Base-by-base conservation (phyloP, 148 eudicot genomes). In the Cornus florida region DNA sequence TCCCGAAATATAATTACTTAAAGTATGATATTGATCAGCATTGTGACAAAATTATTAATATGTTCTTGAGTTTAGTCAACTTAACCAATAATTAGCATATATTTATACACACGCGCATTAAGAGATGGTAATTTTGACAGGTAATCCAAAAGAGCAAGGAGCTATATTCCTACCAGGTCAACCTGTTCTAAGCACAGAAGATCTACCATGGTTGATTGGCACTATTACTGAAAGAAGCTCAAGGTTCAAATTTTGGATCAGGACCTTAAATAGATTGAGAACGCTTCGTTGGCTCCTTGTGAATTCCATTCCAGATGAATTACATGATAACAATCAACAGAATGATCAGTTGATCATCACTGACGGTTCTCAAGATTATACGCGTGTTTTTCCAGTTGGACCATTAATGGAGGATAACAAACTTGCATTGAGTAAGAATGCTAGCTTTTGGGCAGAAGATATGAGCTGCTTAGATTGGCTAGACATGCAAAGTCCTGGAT, bases 391-490 rank as follows among this genome's bases (percentile, higher is more conserved):
- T 31, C 87, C 87, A 17, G 46, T 92, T 13, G 90, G 90, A 24
- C 91, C 87, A 16, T 59, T 86, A 1, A 28, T 28, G 28, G 28
- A 28, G 28, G 28, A 28, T 28, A 28, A 28, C 28, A 82, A 72
- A 53, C 77, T 75, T 53, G 53, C 70, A 28, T 28, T 28, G 28
- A 28, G 66, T 72, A 72, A 35, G 38, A 35, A 67, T 13, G 17
- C 67, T 14, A 88, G 75, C 79, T 87, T 90, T 35, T 90, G 91
- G 91, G 83, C 83, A 56, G 95, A 91, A 77, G 97, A 94, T 39
- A 78, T 9, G 77, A 87, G 87, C 16, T 89, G 93, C 77, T 75
- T 91, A 64, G 86, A 77, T 20, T 94, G 98, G 98, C 86, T 91
- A 5, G 84, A 88, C 65, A 67, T 80, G 50, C 92, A 92, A 77